Percentiles rank a stretch among this genome's conserved stretches.
Conservation (phyloP, 2,329 filamentous ascomycete species). For the Sporothrix globosa region DNA sequence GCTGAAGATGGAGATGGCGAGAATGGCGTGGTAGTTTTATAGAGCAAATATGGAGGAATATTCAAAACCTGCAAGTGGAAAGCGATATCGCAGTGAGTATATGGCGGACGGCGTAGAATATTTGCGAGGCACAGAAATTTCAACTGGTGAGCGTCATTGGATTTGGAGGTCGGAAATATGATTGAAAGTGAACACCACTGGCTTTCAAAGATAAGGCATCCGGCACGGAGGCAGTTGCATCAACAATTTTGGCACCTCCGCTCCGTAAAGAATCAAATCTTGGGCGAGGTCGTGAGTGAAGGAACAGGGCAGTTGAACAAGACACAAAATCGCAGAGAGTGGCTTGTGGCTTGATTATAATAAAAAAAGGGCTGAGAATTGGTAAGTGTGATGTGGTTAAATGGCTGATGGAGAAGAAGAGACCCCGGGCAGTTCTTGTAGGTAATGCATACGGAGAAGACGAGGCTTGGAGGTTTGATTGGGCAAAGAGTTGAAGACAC, state of each 20-base stretch:
- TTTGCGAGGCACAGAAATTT: not conserved
- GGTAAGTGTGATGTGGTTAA: slow-evolving; percentile 17
- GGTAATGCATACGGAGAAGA: not conserved
- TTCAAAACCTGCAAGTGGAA: not conserved
- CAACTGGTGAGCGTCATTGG: not conserved
- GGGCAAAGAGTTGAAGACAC: slow-evolving; percentile 8
- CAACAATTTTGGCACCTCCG: not conserved
- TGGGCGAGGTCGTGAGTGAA: not conserved
- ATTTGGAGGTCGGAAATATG: not conserved
- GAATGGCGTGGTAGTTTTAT: not conserved
- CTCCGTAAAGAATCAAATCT: slow-evolving; percentile 16
- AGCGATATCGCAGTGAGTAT: slow-evolving; percentile 1
- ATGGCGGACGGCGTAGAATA: not conserved
- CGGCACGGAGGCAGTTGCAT: not conserved
- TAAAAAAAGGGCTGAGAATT: slow-evolving; percentile 9
- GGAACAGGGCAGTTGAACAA: not conserved
- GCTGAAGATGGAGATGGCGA: not conserved
- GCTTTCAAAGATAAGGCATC: slow-evolving; percentile 10
- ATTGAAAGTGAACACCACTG: not conserved
- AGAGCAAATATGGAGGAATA: not conserved
- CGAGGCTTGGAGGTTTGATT: slow-evolving; percentile 12
- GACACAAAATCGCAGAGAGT: not conserved
- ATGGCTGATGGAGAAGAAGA: not conserved
- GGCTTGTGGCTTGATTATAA: slow-evolving; percentile 16
- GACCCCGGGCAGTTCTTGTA: not conserved